Evolutionary conservation across 179 eudicot genomes (phyloP), one percentile per base, ranked within the genome.

Genomic region (Nepenthes alata): DNA sequence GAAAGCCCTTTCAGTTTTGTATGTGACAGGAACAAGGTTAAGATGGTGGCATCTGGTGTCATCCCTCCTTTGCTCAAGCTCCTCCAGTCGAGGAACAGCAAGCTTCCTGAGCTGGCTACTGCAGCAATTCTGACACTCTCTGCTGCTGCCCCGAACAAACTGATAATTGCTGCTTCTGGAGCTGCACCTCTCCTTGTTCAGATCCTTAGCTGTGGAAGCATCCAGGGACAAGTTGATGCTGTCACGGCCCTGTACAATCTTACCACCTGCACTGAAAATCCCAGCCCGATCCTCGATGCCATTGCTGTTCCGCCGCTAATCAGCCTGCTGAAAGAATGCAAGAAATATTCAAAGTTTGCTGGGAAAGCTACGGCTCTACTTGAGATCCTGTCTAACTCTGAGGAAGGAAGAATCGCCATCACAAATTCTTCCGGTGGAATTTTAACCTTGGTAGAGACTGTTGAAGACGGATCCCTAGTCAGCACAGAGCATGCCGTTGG

Each of bases 401-500:
- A 78, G 15, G 86, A 87, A 39, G 87, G 90, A 35, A 63, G 76
- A 65, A 59, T 14, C 13, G 79, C 83, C 15, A 76, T 87, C 13
- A 66, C 84, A 1, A 47, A 49, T 48, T 49, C 53, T 37, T 68
- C 62, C 7, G 79, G 72, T 25, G 87, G 90, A 59, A 80, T 87
- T 64, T 66, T 87, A 57, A 72, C 95, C 49, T 44, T 87, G 37
- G 95, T 87, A 6, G 90, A 78, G 71, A 82, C 85, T 0, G 75
- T 87, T 4, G 95, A 87, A 66, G 84, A 77, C 34, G 95, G 95
- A 15, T 84, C 90, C 67, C 77, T 71, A 12, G 57, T 69, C 10
- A 84, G 95, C 80, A 76, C 71, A 35, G 87, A 75, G 61, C 80
- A 84, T 49, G 95, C 95, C 8, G 87, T 87, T 9, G 87, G 95